A percentile compares a stretch with the other conserved stretches of the same genome.
These are phyloP conservation scores for Dactylellina haptotyla DNA, from an alignment of 2,329 filamentous ascomycete species.

Conservation along the genomic window DNA sequence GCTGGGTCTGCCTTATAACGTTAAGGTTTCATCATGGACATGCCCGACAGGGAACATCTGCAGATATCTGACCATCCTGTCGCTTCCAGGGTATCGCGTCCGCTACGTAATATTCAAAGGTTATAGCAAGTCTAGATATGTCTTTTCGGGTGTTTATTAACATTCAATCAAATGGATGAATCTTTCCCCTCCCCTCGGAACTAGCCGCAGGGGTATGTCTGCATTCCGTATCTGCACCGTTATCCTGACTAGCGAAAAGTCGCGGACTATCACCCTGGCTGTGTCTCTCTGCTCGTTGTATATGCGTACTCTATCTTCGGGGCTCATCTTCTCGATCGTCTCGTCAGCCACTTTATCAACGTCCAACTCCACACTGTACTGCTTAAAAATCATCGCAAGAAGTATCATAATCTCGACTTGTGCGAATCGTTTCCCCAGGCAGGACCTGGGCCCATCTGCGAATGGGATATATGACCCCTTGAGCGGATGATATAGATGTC, in stretches of 20 bases:
- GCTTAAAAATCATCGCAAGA: constrained; percentile 62
- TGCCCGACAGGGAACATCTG: neutral
- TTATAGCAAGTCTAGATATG: neutral
- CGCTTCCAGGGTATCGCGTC: neutral
- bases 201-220: constrained; percentile 74
- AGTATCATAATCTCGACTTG: constrained; percentile 70
- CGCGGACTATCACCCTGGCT: constrained; percentile 66
- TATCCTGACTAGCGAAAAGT: constrained; percentile 70
- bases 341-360: constrained; percentile 70
- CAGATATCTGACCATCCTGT: too few relatives aligned
- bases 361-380: constrained; percentile 76
- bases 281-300: constrained; percentile 72
- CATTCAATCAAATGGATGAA: constrained; percentile 65
- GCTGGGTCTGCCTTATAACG: constrained; percentile 16
- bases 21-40: constrained; percentile 20
- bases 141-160: neutral
- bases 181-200: constrained; percentile 75
- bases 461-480: constrained; percentile 70
- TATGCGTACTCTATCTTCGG: constrained; percentile 64
- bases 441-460: constrained; percentile 69
- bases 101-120: too few relatives aligned
- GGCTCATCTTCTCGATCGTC: constrained; percentile 67
- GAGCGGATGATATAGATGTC: constrained; percentile 53
- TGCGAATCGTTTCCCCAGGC: constrained; percentile 70
- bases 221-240: constrained; percentile 76